A percentile compares a stretch with the other conserved stretches of the same genome.
These are phyloP conservation scores for Hypsizygus ulmarius DNA, from an alignment of 1,284 basidiomycete species.

Conservation along the genomic window DNA sequence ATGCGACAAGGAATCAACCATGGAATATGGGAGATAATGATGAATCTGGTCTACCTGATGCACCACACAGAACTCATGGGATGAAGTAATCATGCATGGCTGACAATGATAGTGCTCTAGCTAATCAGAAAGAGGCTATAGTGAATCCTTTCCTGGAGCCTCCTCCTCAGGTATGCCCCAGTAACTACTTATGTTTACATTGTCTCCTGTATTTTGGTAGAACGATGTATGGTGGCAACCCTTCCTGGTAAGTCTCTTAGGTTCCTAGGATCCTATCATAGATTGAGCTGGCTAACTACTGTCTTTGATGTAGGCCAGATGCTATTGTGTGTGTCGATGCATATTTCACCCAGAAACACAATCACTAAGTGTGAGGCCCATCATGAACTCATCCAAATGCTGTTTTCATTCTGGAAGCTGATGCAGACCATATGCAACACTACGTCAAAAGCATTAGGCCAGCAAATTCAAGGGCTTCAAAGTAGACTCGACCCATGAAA, in stretches of 20 bases:
- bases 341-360: neutral
- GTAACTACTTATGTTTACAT: neutral
- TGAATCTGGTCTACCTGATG: no score
- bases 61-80: no score
- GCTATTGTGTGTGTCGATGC: neutral
- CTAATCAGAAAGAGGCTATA: neutral
- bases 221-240: neutral
- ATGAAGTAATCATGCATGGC: neutral
- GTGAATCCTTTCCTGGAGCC: neutral
- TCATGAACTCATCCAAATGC: neutral
- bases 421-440: no score
- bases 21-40: no score
- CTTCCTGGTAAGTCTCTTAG: neutral
- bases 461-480: neutral
- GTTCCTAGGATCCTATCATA: neutral
- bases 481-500: neutral
- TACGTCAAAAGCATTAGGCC: neutral
- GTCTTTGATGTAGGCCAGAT: neutral
- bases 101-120: neutral
- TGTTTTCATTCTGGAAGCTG: neutral
- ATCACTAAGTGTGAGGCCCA: neutral
- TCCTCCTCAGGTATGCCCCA: neutral
- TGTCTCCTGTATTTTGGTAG: conserved; percentile 1
- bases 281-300: no score
- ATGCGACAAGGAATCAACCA: no score